Percentiles rank a stretch among this genome's conserved stretches.
Conservation (phyloP, 192 early-diverging fungal species). For the Podila epicladia region DNA sequence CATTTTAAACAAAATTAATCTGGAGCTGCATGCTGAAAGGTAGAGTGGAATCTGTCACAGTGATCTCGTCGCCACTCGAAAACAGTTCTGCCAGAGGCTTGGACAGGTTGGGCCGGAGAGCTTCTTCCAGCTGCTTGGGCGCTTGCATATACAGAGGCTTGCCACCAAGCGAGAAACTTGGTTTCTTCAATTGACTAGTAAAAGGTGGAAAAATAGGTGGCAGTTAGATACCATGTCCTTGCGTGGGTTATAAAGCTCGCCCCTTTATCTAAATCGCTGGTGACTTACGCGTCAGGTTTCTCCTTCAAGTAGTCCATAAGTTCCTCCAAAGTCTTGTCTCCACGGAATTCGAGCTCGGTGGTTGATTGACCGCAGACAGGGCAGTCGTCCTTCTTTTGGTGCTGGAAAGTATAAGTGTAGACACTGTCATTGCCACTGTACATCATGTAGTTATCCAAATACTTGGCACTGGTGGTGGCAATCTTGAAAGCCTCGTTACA, state of each 20-base stretch:
- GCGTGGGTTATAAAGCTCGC: neutral
- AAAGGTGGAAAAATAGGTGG: neutral
- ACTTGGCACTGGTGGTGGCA: constrained; percentile 78
- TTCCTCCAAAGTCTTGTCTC: constrained; percentile 75
- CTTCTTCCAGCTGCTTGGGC: constrained; percentile 79
- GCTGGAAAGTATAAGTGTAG: constrained; percentile 90
- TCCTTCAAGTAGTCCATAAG: constrained; percentile 86
- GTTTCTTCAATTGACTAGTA: constrained; percentile 85
- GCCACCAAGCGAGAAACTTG: constrained; percentile 68
- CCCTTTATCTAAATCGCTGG: neutral
- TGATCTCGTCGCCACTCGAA: constrained; percentile 73
- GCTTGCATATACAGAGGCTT: constrained; percentile 89
- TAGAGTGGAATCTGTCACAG: constrained; percentile 83
- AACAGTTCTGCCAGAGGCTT: constrained; percentile 75
- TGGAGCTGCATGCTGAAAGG: constrained; percentile 60
- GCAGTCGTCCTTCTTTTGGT: constrained; percentile 86
- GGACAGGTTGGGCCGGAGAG: constrained; percentile 86
- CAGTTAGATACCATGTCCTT: neutral
- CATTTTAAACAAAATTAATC: constrained; percentile 8
- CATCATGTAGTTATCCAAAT: constrained; percentile 96
- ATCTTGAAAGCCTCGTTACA: constrained; percentile 97
- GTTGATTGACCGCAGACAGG: constrained; percentile 86
- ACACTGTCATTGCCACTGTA: constrained; percentile 93
- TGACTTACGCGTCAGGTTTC: constrained; percentile 70
- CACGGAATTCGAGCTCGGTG: constrained; percentile 59